These are phyloP conservation scores for Lepidium aucheri DNA, from an alignment of 345 rosid species.

Conservation along the genomic window DNA sequence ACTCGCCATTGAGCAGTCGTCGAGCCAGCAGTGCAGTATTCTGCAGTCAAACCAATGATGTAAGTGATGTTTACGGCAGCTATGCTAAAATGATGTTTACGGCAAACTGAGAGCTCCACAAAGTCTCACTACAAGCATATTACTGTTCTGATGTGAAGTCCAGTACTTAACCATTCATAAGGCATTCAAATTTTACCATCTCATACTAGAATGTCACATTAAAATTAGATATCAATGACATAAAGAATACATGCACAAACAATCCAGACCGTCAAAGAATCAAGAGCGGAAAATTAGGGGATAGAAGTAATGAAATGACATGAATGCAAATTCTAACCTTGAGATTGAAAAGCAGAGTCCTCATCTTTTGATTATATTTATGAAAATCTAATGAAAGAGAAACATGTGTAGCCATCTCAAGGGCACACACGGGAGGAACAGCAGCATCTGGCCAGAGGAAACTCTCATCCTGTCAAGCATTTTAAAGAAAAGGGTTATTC, in stretches of 20 bases:
- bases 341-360: slow-evolving; percentile 77
- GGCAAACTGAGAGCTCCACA: neutral
- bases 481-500: neutral
- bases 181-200: neutral
- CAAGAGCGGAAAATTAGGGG: neutral
- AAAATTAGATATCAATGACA: neutral
- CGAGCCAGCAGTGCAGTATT: slow-evolving; percentile 51
- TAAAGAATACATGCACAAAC: neutral
- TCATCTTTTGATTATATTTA: slow-evolving; percentile 85
- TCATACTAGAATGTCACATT: neutral
- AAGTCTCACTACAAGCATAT: neutral
- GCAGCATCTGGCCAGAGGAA: slow-evolving; percentile 92
- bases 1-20: slow-evolving; percentile 72
- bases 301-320: neutral
- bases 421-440: slow-evolving; percentile 62
- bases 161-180: neutral
- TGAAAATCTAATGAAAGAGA: slow-evolving; percentile 65
- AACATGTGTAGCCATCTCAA: slow-evolving; percentile 79
- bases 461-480: slow-evolving; percentile 37
- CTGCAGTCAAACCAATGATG: slow-evolving; percentile 27
- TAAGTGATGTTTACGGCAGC: neutral
- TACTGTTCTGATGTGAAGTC: neutral
- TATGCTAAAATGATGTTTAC: neutral
- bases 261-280: neutral
- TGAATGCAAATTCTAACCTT: slow-evolving; percentile 43